A percentile compares a stretch with the other conserved stretches of the same genome.
These are phyloP conservation scores for Monilinia fructicola DNA, from an alignment of 2,329 filamentous ascomycete species.

Conservation along the genomic window DNA sequence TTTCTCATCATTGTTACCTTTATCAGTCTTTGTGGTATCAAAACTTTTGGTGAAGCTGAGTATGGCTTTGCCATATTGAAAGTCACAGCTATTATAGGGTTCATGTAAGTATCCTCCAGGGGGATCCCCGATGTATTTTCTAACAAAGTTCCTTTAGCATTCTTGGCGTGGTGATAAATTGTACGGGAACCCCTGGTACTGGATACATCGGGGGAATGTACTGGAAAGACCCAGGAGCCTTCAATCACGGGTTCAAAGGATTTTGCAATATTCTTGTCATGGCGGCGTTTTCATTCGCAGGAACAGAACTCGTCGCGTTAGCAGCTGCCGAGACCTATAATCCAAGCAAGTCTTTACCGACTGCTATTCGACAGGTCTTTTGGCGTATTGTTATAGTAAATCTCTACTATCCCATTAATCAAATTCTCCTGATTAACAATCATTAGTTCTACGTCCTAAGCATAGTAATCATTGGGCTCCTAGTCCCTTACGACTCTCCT, in stretches of 20 bases:
- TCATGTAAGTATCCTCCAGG: constrained; percentile 62
- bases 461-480: constrained; percentile 74
- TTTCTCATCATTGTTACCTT: constrained; percentile 73
- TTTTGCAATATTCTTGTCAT: constrained; percentile 75
- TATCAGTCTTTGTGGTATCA: constrained; percentile 87
- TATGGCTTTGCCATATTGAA: constrained; percentile 88
- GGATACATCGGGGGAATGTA: constrained; percentile 79
- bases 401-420: constrained; percentile 51
- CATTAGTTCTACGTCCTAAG: constrained; percentile 77
- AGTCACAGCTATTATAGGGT: constrained; percentile 80
- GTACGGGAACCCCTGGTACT: constrained; percentile 70
- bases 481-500: constrained; percentile 71
- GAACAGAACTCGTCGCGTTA: constrained; percentile 75
- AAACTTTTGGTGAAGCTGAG: constrained; percentile 85
- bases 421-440: constrained; percentile 43
- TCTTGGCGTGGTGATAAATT: constrained; percentile 81
- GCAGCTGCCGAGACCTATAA: constrained; percentile 79
- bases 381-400: constrained; percentile 80
- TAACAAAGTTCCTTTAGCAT: constrained; percentile 53
- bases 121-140: neutral
- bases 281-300: constrained; percentile 73
- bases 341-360: constrained; percentile 77
- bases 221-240: constrained; percentile 78
- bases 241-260: constrained; percentile 79
- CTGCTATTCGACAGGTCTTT: constrained; percentile 91